Conservation (phyloP, 345 rosid species). For the Erodium maritimum region DNA sequence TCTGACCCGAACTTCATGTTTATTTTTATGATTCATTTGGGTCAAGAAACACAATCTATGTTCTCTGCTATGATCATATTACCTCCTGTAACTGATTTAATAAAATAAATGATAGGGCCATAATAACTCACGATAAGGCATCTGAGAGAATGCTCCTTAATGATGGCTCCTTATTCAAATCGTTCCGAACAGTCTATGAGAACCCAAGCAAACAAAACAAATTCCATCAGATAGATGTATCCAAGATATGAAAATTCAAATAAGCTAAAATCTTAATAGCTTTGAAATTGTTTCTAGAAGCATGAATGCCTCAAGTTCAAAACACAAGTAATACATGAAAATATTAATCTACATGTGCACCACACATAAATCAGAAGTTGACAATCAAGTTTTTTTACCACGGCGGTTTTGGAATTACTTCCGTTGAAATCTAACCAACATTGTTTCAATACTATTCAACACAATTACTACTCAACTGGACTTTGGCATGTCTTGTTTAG, state of each 20-base stretch:
- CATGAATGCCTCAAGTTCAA: neutral
- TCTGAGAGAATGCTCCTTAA: conserved; percentile 94
- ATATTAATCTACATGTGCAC: neutral
- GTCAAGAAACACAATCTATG: conserved; percentile 3
- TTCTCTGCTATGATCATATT: too few relatives aligned
- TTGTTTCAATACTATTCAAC: too few relatives aligned
- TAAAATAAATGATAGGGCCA: conserved; percentile 4
- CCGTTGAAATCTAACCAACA: too few relatives aligned
- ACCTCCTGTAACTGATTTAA: too few relatives aligned
- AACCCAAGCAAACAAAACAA: conserved; percentile 27
- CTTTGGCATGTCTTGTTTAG: neutral
- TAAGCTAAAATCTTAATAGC: neutral
- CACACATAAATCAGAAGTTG: neutral
- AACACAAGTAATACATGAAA: neutral
- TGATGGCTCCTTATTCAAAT: conserved; percentile 65
- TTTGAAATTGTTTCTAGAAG: neutral
- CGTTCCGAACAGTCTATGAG: conserved; percentile 49
- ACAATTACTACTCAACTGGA: neutral
- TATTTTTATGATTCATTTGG: too few relatives aligned
- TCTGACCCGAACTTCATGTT: too few relatives aligned
- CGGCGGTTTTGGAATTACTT: too few relatives aligned
- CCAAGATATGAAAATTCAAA: neutral
- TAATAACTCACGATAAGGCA: conserved; percentile 77
- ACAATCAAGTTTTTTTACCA: too few relatives aligned
- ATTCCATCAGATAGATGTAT: conserved; percentile 16